phyloP scores from a whole-genome alignment of 2,329 filamentous ascomycete genomes.

The Didymella pomorum region DNA sequence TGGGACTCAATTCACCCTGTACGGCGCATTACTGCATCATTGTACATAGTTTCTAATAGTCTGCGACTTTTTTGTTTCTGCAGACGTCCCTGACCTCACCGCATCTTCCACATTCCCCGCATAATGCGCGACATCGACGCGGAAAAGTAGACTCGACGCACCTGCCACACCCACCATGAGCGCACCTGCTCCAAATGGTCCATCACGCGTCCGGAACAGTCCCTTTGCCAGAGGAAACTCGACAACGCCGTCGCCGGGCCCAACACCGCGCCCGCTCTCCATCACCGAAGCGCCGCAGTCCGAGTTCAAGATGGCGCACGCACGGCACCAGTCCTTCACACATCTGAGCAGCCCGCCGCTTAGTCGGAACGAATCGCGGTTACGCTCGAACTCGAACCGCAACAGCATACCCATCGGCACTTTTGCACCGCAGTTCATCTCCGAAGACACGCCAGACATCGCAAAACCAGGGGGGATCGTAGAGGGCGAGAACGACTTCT shows the following conservation, averaged over 20 bases:
- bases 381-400: slow-evolving; percentile 69
- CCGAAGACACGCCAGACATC: slow-evolving; percentile 73
- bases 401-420: slow-evolving; percentile 75
- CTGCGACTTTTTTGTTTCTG: slow-evolving; percentile 22
- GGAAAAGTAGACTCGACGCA: slow-evolving; percentile 33
- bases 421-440: slow-evolving; percentile 95
- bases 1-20: slow-evolving; percentile 19
- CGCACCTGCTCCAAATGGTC: slow-evolving; percentile 66
- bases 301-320: slow-evolving; percentile 62
- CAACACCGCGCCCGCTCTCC: slow-evolving; percentile 77
- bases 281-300: slow-evolving; percentile 42
- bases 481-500: slow-evolving; percentile 98
- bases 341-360: slow-evolving; percentile 55
- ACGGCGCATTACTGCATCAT: slow-evolving; percentile 28
- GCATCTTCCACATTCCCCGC: slow-evolving; percentile 34
- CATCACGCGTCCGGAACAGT: slow-evolving; percentile 71
- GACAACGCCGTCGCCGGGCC: slow-evolving; percentile 68
- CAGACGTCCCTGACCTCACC: slow-evolving; percentile 16
- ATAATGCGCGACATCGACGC: slow-evolving; percentile 33
- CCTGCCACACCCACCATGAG: slow-evolving; percentile 56
- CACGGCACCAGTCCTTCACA: slow-evolving; percentile 71
- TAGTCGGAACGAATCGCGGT: slow-evolving; percentile 48
- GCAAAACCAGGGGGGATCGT: slow-evolving; percentile 70
- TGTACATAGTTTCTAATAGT: slow-evolving; percentile 38
- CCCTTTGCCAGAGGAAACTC: slow-evolving; percentile 73